Conservation (phyloP, 257 asterid genomes). For the Striga asiatica region DNA sequence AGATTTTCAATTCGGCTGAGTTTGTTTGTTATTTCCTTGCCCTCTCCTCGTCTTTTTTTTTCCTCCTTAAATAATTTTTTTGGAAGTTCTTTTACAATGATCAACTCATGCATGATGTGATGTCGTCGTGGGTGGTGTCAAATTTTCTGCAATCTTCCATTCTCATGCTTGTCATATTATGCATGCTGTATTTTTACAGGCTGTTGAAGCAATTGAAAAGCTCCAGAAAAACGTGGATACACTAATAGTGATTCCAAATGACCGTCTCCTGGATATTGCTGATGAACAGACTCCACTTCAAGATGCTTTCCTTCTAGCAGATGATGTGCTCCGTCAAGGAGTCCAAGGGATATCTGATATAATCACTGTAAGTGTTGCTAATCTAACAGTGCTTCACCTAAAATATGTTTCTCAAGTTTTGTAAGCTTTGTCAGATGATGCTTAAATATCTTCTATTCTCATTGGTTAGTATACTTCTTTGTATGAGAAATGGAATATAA, state of each 20-base stretch:
- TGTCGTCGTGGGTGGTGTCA: slow-evolving; percentile 3
- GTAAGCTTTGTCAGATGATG: background rate
- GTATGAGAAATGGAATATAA: too few relatives aligned
- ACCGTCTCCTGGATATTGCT: slow-evolving; percentile 86
- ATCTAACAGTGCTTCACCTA: background rate
- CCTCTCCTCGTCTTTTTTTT: too few relatives aligned
- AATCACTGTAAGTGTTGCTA: slow-evolving; percentile 50
- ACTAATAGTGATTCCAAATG: slow-evolving; percentile 93
- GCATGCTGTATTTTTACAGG: slow-evolving; percentile 37
- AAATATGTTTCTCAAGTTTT: slow-evolving; percentile 2
- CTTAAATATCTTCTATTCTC: background rate
- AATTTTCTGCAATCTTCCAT: background rate
- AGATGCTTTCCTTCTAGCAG: slow-evolving; percentile 97
- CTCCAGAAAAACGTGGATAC: slow-evolving; percentile 96
- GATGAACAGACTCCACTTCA: slow-evolving; percentile 92
- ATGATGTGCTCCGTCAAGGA: slow-evolving; percentile 95
- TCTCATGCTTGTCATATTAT: background rate
- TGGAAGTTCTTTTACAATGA: background rate
- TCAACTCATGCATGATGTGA: slow-evolving; percentile 8
- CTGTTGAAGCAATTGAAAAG: slow-evolving; percentile 91
- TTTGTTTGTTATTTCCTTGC: too few relatives aligned
- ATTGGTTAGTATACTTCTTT: too few relatives aligned
- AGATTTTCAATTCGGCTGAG: too few relatives aligned
- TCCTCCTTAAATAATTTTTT: background rate
- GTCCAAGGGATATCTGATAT: slow-evolving; percentile 98